Conservation (phyloP, 441 rosid species). For the Pelargonium myrrhifolium region DNA sequence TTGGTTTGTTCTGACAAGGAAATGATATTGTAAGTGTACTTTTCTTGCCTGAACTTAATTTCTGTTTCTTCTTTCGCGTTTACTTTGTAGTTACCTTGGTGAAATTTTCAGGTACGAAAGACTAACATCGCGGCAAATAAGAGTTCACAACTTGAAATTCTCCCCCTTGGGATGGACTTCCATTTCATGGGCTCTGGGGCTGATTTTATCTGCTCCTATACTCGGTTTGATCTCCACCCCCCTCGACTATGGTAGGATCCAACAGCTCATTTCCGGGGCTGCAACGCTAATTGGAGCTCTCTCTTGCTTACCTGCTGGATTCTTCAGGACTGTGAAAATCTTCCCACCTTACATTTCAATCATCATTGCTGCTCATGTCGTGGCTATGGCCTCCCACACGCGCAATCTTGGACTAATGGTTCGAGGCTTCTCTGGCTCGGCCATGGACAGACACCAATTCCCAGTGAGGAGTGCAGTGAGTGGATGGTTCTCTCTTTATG, state of each 20-base stretch:
- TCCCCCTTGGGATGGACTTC: conserved; percentile 55
- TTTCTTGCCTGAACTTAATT: no score
- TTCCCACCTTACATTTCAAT: conserved; percentile 42
- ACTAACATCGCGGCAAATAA: conserved; percentile 23
- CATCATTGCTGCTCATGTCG: conserved; percentile 28
- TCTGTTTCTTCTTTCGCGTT: no score
- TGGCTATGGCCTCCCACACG: conserved; percentile 44
- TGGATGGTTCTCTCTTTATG: conserved; percentile 49
- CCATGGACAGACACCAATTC: conserved; percentile 25
- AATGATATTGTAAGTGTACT: conserved; percentile 43
- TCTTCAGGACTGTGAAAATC: conserved; percentile 35
- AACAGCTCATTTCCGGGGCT: conserved; percentile 30
- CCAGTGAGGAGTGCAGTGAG: conserved; percentile 30
- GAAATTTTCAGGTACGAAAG: conserved; percentile 43
- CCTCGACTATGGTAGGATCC: conserved; percentile 39
- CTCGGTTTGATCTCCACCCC: conserved; percentile 30
- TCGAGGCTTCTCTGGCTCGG: conserved; percentile 31
- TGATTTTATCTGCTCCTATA: conserved; percentile 33
- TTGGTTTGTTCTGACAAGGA: conserved; percentile 24
- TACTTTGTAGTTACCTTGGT: no score
- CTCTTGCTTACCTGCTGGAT: conserved; percentile 47
- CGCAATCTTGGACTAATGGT: conserved; percentile 47
- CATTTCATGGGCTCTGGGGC: conserved; percentile 48
- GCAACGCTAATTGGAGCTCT: conserved; percentile 43
- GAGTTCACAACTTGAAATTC: conserved; percentile 23